Base-by-base conservation (phyloP, 192 early-diverging fungal genomes). In the Blastocladiella britannica region DNA sequence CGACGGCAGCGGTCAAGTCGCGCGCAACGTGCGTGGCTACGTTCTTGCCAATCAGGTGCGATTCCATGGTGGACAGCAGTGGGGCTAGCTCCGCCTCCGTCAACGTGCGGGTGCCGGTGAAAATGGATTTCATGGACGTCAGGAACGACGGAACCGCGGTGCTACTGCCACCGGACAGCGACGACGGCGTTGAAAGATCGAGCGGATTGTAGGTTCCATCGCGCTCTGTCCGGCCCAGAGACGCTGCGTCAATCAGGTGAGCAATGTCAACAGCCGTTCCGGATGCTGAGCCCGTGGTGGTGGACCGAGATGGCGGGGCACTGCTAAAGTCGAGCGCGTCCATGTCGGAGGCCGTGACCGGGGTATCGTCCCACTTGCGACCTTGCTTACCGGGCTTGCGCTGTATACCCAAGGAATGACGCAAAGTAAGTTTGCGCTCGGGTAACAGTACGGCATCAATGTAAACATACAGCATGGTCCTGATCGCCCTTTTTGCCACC, bases 31-130 rank as follows among this genome's bases (percentile, higher is more conserved):
- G 84, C 0, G 83, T 76, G 0, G 93, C 93, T 1, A 96, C 93
- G 63, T 96, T 96, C 69, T 93, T 91, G 64, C 77, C 78, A 51
- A 92, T 78, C 58, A 96, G 63, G 63, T 93, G 90, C 60, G 91
- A 85, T 60, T 84, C 85, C 85, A 96, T 91, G 60, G 81, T 87
- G 28, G 73, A 70, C 73, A 96, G 75, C 5, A 83, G 77, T n/a
- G 85, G 86, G 4, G 78, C 80, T 52, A 96, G 68, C 28, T 74
- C 72, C 25, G 82, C 78, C 12, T 70, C 71, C 18, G 77, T 82
- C 60, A 96, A 75, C 57, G 82, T 76, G 56, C 76, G 73, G 26
- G 82, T 79, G 20, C 81, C 74, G 5, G 83, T 81, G 37, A 47
- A 47, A 62, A 88, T 72, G 51, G 57, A 77, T 62, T 78, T 77